A percentile compares a stretch with the other conserved stretches of the same genome.
These are phyloP conservation scores for Acacia pycnantha DNA, from an alignment of 331 rosid genomes.

Conservation along the genomic window DNA sequence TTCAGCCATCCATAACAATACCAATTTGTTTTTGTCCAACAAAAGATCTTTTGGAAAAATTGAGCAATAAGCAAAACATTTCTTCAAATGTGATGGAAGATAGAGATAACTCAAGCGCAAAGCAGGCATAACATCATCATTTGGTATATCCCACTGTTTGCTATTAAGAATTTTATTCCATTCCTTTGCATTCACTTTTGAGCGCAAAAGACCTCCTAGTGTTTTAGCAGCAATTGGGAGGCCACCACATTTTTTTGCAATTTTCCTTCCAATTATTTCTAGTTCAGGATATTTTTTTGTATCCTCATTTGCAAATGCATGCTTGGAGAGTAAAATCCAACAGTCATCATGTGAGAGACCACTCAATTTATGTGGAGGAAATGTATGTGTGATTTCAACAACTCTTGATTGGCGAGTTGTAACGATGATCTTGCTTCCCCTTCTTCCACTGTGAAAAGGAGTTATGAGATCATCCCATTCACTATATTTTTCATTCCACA, in stretches of 20 bases:
- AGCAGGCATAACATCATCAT: constrained; percentile 1
- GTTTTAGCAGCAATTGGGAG: constrained; percentile 27
- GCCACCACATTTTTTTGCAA: constrained; percentile 27
- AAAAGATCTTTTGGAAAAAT: constrained; percentile 1
- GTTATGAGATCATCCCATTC: constrained; percentile 18
- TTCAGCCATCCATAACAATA: too few species aligned
- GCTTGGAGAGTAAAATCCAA: constrained; percentile 11
- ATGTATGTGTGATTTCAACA: neutral
- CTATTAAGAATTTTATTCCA: constrained; percentile 11
- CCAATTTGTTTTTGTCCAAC: neutral
- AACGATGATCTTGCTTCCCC: constrained; percentile 9
- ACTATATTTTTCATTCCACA: constrained; percentile 21
- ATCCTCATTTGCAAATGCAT: neutral
- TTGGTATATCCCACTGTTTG: neutral
- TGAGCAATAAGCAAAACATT: constrained; percentile 30
- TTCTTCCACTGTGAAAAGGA: neutral
- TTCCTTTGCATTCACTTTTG: neutral
- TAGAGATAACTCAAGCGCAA: constrained; percentile 12
- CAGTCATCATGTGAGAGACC: neutral
- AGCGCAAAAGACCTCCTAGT: neutral
- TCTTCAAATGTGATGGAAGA: constrained; percentile 17
- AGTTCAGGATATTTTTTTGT: neutral
- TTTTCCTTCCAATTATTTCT: constrained; percentile 11
- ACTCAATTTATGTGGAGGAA: too few species aligned
- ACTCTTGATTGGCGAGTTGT: neutral